Evolutionary conservation across 164 flowering plant genomes (phyloP).

Genomic region (grape (Vitis vinifera)): DNA sequence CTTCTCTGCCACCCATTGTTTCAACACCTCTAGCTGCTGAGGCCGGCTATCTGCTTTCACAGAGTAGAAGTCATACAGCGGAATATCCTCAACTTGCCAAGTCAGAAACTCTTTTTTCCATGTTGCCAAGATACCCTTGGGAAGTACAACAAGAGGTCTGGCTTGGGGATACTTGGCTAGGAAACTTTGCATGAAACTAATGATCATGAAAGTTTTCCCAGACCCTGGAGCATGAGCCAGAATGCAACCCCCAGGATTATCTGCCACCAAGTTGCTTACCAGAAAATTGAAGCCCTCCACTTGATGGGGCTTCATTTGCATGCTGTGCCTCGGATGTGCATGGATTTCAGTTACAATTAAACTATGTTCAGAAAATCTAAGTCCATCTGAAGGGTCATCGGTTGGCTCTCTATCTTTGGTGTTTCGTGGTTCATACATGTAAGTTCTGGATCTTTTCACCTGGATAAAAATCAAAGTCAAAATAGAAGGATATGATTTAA

Average conservation of each 20-base stretch:
- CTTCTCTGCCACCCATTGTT: background rate
- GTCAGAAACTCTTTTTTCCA: slow-evolving; percentile 37
- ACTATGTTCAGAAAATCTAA: slow-evolving; percentile 13
- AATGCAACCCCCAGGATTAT: no score
- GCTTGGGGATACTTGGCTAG: slow-evolving; percentile 28
- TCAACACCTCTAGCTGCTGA: slow-evolving; percentile 22
- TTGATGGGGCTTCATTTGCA: slow-evolving; percentile 35
- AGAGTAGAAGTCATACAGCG: slow-evolving; percentile 13
- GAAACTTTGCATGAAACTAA: slow-evolving; percentile 31
- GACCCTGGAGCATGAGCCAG: no score
- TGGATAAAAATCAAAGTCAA: slow-evolving; percentile 2
- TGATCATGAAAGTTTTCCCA: slow-evolving; percentile 11
- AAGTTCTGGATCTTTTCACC: slow-evolving; percentile 17
- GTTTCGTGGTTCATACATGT: slow-evolving; percentile 11
- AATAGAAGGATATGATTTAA: no score
- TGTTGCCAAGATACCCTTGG: slow-evolving; percentile 28
- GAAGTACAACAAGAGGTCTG: slow-evolving; percentile 28
- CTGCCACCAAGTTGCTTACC: no score
- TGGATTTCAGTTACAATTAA: slow-evolving; percentile 18
- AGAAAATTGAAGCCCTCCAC: no score
- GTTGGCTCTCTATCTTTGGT: slow-evolving; percentile 8
- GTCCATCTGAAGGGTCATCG: slow-evolving; percentile 1
- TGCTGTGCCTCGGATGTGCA: slow-evolving; percentile 27
- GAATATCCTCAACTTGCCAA: slow-evolving; percentile 28
- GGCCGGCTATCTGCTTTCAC: slow-evolving; percentile 14